Base-by-base conservation (phyloP, 208 protist species). In the Acanthamoeba lenticulata region DNA sequence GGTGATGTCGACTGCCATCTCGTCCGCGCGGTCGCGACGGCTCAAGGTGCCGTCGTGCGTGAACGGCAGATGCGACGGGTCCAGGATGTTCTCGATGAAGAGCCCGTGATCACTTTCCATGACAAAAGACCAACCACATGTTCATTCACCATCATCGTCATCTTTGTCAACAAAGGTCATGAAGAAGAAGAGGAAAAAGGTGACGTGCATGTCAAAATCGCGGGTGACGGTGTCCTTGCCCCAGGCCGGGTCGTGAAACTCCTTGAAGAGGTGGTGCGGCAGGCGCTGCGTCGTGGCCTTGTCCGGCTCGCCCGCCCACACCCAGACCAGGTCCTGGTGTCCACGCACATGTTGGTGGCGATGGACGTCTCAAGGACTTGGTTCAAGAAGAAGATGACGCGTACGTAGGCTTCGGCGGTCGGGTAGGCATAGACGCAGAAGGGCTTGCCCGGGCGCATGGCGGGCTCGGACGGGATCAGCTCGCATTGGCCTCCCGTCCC, bases 21-120 rank as follows among this genome's bases (percentile, higher is more conserved):
- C 60, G 36, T 27, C 65, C 7, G 65, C 65, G 36, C 67, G 45
- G 34, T 32, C 4, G 27, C 85, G 55, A 34, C 45, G 45, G 55
- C 60, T 77, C 21, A 91, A 19, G 2, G 85, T 91, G 85, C 85
- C 85, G 13, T 91, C 85, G 42, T 91, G 85, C 5, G 85, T 91
- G 42, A 91, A 91, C 7, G 85, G 85, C 65, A 91, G 52, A 29
- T 91, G 85, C 0, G 85, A 69, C 17, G 85, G 85, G 42, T 91
- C 85, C 55, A 91, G 49, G 4, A 91, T 36, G 65, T 91, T 91
- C 85, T 91, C 85, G 24, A 91, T 49, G 40, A 69, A 77, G 7
- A 91, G 85, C 24, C 85, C 85, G 40, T 91, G 85, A 32, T 91
- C 85, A 2, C 85, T 90, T 9, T 89, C 45, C 85, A 91, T 57